Percentiles rank a stretch among this genome's conserved stretches.
These are phyloP conservation scores for Hibiscus tridactylites DNA, from an alignment of 345 rosid species.

Conservation along the genomic window DNA sequence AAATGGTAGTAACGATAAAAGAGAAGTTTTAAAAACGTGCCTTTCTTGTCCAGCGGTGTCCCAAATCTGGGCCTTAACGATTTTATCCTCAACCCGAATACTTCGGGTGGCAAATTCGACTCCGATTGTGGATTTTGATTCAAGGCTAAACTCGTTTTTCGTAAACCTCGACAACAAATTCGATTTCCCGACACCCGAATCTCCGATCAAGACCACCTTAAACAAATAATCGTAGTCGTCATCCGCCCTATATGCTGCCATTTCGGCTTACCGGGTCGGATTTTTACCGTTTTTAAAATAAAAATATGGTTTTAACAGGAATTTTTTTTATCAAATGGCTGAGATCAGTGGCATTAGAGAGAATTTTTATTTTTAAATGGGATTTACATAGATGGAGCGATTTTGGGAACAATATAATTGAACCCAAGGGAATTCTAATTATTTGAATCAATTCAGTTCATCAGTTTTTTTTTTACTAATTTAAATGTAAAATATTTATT, in stretches of 20 bases:
- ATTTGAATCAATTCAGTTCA: too few species aligned
- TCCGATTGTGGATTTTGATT: slow-evolving; percentile 80
- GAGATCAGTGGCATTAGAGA: too few species aligned
- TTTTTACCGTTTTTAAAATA: background rate
- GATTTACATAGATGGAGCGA: too few species aligned
- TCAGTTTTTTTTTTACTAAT: too few species aligned
- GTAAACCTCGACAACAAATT: slow-evolving; percentile 65
- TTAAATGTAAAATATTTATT: too few species aligned
- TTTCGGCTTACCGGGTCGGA: slow-evolving; percentile 4
- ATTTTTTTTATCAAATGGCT: background rate
- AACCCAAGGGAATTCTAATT: too few species aligned
- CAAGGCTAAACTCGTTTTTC: slow-evolving; percentile 70
- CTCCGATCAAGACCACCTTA: slow-evolving; percentile 75
- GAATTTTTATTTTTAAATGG: too few species aligned
- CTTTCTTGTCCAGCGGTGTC: slow-evolving; percentile 94
- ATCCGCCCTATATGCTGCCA: slow-evolving; percentile 49
- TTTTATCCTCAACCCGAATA: slow-evolving; percentile 58
- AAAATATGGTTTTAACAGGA: too few species aligned
- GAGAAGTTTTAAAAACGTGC: slow-evolving; percentile 7
- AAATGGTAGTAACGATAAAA: background rate
- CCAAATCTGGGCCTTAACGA: slow-evolving; percentile 89
- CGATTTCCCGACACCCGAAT: slow-evolving; percentile 80
- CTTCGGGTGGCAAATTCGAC: slow-evolving; percentile 82
- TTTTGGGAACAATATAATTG: too few species aligned
- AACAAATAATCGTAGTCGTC: slow-evolving; percentile 65